phyloP scores from a whole-genome alignment of 441 rosid species.

The Gossypium schwendimanii region DNA sequence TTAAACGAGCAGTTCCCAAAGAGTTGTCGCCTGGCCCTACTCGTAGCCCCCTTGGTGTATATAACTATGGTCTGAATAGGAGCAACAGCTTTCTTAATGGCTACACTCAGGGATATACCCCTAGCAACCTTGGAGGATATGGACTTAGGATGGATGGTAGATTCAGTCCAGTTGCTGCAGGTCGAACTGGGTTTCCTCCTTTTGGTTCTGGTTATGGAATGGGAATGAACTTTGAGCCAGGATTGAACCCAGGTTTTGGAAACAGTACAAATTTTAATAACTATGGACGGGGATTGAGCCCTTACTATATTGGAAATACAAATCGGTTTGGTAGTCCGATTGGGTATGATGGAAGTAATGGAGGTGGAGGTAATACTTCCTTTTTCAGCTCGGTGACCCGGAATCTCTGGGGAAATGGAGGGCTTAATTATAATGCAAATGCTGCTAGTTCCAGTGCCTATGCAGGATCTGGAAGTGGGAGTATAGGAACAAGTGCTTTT shows the following conservation, averaged over 20 bases:
- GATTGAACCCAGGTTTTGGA: conserved; percentile 55
- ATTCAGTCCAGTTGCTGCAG: conserved; percentile 63
- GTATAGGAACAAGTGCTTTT: conserved; percentile 47
- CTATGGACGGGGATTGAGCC: conserved; percentile 74
- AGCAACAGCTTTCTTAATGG: conserved; percentile 46
- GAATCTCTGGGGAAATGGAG: conserved; percentile 84
- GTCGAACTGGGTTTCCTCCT: conserved; percentile 70
- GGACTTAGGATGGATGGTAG: conserved; percentile 88
- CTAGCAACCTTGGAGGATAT: conserved; percentile 63
- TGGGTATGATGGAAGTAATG: conserved; percentile 65
- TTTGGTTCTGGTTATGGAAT: conserved; percentile 61
- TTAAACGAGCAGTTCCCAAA: conserved; percentile 35
- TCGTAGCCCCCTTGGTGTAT: conserved; percentile 75
- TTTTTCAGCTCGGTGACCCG: conserved; percentile 74
- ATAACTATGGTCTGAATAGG: conserved; percentile 66
- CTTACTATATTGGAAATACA: conserved; percentile 70
- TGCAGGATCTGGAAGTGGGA: conserved; percentile 55
- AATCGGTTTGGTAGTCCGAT: conserved; percentile 58
- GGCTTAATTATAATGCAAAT: conserved; percentile 48
- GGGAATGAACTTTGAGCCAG: conserved; percentile 77
- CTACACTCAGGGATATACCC: conserved; percentile 40
- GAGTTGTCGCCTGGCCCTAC: conserved; percentile 78
- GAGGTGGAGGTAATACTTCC: conserved; percentile 69
- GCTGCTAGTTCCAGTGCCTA: conserved; percentile 51
- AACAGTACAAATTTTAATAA: conserved; percentile 47